Evolutionary conservation across 1,284 basidiomycete genomes (phyloP), one percentile per base, ranked within the genome.

Genomic region (Pascua guehoae): DNA sequence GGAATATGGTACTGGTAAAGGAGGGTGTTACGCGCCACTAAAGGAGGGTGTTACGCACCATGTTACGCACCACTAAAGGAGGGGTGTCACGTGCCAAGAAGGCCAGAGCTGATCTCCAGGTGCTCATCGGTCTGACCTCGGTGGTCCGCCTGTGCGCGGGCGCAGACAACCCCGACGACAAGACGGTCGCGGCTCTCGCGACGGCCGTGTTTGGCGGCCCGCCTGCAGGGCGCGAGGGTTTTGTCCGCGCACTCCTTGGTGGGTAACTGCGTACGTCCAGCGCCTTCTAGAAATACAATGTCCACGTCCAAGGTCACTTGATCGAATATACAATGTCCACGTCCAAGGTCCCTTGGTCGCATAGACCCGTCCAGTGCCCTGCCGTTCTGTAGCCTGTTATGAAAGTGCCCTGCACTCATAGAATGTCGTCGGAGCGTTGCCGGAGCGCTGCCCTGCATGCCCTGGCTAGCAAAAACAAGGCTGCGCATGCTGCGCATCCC

Each of bases 1-100:
- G 58, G 67, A 10, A 69, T 43, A 71, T 71, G 24, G n/a, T n/a
- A n/a, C n/a, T 67, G 67, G 5, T 41, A 68, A 24, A 66, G 66
- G 61, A 67, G 66, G 40, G 67, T 72, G 24, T 32, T 32, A 32
- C 5, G 65, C 64, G 1, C 55, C 54, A 48, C 62, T 68, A 3
- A 66, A 64, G 48, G 39, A 44, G 8, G 46, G 52, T 4, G 18
- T 18, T 5, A 46, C 24, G 44, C n/a, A n/a, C n/a, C n/a, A n/a
- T n/a, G n/a, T n/a, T n/a, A n/a, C n/a, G 44, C 40, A 15, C 18
- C 48, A 4, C 32, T 47, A 4, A 44, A 52, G 15, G 50, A 59
- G 12, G 40, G 38, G 1, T 36, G 41, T 49, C 36, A 32, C 16
- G 3, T 4, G 38, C 12, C 3, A 24, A 1, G 14, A 10, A 18